These are phyloP conservation scores for Rasamsonia emersonii DNA, from an alignment of 2,329 filamentous ascomycete species.

Conservation along the genomic window DNA sequence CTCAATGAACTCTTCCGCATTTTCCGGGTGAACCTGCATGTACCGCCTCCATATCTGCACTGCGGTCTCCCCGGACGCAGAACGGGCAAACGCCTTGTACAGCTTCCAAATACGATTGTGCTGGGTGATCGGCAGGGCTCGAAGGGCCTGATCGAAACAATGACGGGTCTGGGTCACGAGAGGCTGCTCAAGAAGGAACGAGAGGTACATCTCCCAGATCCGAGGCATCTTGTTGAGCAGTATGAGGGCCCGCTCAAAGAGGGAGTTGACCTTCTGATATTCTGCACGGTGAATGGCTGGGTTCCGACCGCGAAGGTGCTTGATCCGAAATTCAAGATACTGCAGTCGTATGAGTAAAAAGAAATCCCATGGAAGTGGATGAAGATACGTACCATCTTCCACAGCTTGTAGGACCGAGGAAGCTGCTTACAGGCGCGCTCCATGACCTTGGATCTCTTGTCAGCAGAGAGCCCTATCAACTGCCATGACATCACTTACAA, in stretches of 20 bases:
- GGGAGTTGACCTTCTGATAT: conserved; percentile 85
- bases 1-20: conserved; percentile 91
- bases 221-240: conserved; percentile 97
- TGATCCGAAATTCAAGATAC: conserved; percentile 79
- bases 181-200: conserved; percentile 85
- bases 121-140: conserved; percentile 86
- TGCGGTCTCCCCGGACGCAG: conserved; percentile 79
- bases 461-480: neutral
- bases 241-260: conserved; percentile 87
- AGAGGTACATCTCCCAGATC: conserved; percentile 97
- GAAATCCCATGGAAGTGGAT: conserved; percentile 1
- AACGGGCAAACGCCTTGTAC: conserved; percentile 84
- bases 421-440: conserved; percentile 85
- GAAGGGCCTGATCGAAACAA: conserved; percentile 84
- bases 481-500: conserved; percentile 36
- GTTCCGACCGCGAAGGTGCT: conserved; percentile 75
- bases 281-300: conserved; percentile 70
- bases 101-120: conserved; percentile 93
- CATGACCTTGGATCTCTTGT: conserved; percentile 47
- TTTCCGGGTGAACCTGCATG: conserved; percentile 93
- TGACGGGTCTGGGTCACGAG: conserved; percentile 76
- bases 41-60: conserved; percentile 92
- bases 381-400: conserved; percentile 66
- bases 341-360: conserved; percentile 24
- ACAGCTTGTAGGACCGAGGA: conserved; percentile 93